Base-by-base conservation (phyloP, 2,329 filamentous ascomycete genomes). In the Colletotrichum truncatum region DNA sequence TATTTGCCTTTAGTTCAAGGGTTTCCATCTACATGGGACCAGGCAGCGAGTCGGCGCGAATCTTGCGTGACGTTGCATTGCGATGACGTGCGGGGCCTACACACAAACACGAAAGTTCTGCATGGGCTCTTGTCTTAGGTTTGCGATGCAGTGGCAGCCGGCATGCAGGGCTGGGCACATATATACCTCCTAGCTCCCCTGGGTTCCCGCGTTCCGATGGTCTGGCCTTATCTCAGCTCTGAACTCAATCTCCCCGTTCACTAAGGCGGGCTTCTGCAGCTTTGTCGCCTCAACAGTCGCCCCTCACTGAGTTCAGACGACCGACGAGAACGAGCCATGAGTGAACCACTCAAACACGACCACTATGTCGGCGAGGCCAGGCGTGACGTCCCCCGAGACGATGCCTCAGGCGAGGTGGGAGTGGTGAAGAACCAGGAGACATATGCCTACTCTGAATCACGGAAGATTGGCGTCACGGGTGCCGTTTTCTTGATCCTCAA, bases 401-500 rank as follows among this genome's bases (percentile, higher is more conserved):
- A 59, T 3, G 39, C 3, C 12, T 56, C 43, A 30, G 7, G 25
- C 4, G 64, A 56, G 6, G 41, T 45, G 2, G 55, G 51, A 0
- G 53, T 62, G 14, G 34, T 64, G 1, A 55, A 64, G 57, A 61
- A 70, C 16, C 70, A 72, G 46, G 67, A 81, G 56, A 74, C 73
- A 6, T 80, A 78, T 68, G 74, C 68, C 4, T 77, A 77, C 52
- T 70, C 74, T 0, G 82, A 84, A 2, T 77, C 78, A 51, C 74
- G 80, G 8, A 85, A 86, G 73, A 82, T 87, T 18, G 85, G 85
- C 0, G 74, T 87, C 26, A 82, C 80, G 0, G 84, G 84, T 3
- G 81, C 85, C 6, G 81, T 85, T 1, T 87, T 87, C 58, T 67
- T 87, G 38, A 87, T 87, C 38, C 67, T 87, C 16, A 87, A 87